Conservation (phyloP, 371 early-diverging fungal genomes). For the Mortierella sp. region DNA sequence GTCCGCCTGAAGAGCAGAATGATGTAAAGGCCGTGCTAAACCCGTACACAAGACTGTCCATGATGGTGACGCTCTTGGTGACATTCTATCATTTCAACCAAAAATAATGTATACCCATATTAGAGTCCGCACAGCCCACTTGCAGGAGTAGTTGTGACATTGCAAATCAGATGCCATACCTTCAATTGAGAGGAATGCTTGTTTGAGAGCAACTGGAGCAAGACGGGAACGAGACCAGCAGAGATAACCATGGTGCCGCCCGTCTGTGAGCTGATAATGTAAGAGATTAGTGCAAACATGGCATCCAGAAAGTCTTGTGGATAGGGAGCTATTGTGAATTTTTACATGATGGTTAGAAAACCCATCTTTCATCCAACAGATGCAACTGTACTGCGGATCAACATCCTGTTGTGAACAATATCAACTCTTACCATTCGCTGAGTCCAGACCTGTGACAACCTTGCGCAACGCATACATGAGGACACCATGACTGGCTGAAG, state of each 20-base stretch:
- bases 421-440: slow-evolving; percentile 46
- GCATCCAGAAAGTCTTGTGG: slow-evolving; percentile 88
- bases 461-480: slow-evolving; percentile 85
- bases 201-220: slow-evolving; percentile 74
- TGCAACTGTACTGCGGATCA: neutral
- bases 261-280: slow-evolving; percentile 80
- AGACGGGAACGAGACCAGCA: slow-evolving; percentile 88
- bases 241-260: slow-evolving; percentile 93
- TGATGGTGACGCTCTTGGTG: slow-evolving; percentile 78
- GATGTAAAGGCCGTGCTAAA: slow-evolving; percentile 81
- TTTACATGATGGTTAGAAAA: neutral
- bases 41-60: slow-evolving; percentile 88
- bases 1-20: slow-evolving; percentile 87
- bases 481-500: slow-evolving; percentile 94
- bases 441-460: slow-evolving; percentile 66
- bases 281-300: slow-evolving; percentile 82
- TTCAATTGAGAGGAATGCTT: slow-evolving; percentile 66
- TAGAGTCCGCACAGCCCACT: neutral
- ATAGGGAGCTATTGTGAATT: slow-evolving; percentile 52
- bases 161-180: slow-evolving; percentile 48
- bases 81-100: slow-evolving; percentile 59
- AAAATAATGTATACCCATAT: neutral
- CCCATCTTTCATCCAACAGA: neutral
- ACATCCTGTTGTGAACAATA: neutral
- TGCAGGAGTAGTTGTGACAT: neutral